Percentiles rank a stretch among this genome's conserved stretches.
These are phyloP conservation scores for Sclerotinia sclerotiorum DNA, from an alignment of 2,329 filamentous ascomycete species.

Conservation along the genomic window DNA sequence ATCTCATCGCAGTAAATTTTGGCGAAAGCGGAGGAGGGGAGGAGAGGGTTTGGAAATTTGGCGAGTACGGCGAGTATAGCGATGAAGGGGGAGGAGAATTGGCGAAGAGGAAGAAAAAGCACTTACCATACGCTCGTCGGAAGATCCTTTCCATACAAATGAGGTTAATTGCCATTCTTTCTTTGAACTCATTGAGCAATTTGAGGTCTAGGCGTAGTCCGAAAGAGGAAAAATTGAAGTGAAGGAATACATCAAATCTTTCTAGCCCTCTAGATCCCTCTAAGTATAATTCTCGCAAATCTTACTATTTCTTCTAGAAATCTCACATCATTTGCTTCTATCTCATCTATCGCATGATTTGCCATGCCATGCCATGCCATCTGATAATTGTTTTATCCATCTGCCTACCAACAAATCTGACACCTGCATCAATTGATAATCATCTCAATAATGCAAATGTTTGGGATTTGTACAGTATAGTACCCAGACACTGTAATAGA, in stretches of 20 bases:
- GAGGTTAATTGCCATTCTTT: background rate
- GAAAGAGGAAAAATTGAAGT: background rate
- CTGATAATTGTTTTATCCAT: background rate
- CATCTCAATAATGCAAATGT: conserved; percentile 8
- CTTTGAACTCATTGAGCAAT: background rate
- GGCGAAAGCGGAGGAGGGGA: background rate
- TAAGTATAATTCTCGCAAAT: background rate
- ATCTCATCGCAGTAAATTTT: background rate
- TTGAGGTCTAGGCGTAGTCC: conserved; percentile 1
- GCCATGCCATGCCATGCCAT: conserved; percentile 4
- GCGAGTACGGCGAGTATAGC: background rate
- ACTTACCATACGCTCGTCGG: conserved; percentile 19
- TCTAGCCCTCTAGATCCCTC: background rate
- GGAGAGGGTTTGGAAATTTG: background rate
- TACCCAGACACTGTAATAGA: background rate
- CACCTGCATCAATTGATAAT: conserved; percentile 4
- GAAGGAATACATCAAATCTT: conserved; percentile 2
- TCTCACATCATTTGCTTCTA: conserved; percentile 3
- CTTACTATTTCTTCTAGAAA: conserved; percentile 14
- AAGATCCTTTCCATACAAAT: conserved; percentile 10
- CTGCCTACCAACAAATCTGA: conserved; percentile 8
- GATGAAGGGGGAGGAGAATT: background rate
- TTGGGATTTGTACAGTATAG: conserved; percentile 11
- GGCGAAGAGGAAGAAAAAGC: background rate
- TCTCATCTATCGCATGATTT: conserved; percentile 17